phyloP scores from a whole-genome alignment of 371 early-diverging fungal species.

The Nematocida sp. region DNA sequence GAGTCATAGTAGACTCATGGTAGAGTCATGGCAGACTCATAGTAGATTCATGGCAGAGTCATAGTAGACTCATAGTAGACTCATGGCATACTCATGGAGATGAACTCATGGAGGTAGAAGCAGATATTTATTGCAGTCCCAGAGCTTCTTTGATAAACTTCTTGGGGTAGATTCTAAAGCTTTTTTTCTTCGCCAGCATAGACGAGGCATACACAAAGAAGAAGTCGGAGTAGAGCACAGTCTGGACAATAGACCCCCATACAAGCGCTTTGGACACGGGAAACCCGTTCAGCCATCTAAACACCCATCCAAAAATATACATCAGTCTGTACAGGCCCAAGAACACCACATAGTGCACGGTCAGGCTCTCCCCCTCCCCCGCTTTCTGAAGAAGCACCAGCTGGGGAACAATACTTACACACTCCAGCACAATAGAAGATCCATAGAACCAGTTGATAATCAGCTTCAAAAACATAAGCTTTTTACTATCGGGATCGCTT shows the following conservation, averaged over 20 bases:
- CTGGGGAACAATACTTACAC: conserved; percentile 94
- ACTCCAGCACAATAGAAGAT: conserved; percentile 87
- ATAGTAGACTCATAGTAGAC: too few species aligned
- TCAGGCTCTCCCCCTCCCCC: conserved; percentile 93
- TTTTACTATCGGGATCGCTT: conserved; percentile 63
- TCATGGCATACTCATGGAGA: too few species aligned
- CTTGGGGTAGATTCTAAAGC: not conserved
- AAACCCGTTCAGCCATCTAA: conserved; percentile 65
- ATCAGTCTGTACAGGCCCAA: conserved; percentile 87
- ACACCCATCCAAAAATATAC: conserved; percentile 89
- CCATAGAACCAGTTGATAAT: conserved; percentile 69
- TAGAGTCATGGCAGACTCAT: too few species aligned
- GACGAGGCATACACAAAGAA: conserved; percentile 77
- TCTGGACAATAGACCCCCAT: conserved; percentile 81
- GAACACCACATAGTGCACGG: conserved; percentile 89
- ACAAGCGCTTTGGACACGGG: conserved; percentile 69
- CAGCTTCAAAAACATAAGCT: conserved; percentile 59
- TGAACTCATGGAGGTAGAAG: too few species aligned
- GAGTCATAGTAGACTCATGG: too few species aligned
- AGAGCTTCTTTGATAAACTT: conserved; percentile 14
- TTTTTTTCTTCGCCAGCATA: conserved; percentile 38
- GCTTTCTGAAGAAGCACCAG: conserved; percentile 84
- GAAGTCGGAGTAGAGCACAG: conserved; percentile 87
- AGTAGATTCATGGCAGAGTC: too few species aligned
- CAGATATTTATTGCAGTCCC: too few species aligned